Base-by-base conservation (phyloP, 2,329 filamentous ascomycete genomes). In the Pestalotiopsis sp. region DNA sequence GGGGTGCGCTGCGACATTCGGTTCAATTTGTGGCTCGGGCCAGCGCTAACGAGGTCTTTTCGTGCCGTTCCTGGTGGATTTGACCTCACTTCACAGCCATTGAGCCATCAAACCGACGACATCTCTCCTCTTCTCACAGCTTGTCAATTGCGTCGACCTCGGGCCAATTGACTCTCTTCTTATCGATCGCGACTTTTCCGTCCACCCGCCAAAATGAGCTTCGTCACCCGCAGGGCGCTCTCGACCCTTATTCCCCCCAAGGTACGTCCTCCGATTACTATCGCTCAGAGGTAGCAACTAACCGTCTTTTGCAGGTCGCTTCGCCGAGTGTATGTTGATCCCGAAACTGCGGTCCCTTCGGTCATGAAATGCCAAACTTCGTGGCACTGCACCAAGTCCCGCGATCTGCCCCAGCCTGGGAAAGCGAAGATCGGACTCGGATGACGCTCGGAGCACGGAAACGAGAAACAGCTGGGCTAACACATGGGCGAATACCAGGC, bases 171-270 rank as follows among this genome's bases (percentile, higher is more conserved):
- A 74, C 67, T 74, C 70, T 71, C 71, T 69, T 72, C 74, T 71
- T 76, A 68, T 74, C 63, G 64, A 68, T 70, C 69, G 62, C 70
- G 68, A 67, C 71, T 71, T 69, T 66, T 17, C 41, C 45, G 45
- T n/a, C 52, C 20, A 62, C 74, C 78, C 78, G 79, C 82, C 88
- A 93, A 86, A 85, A 98, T 97, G 95, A 97, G 94, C 89, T 96
- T 91, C 90, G 88, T 97, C 80, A 90, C 91, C 80, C 93, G 93
- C 85, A 91, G 95, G 86, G 93, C 90, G 88, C 92, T 98, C 81
- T 98, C 96, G 82, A 97, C 97, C 88, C 92, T 99, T 84, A 98
- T 99, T 79, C 97, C 97, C 77, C 96, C 97, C 80, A 99, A 99
- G 94, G 95, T 97, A 63, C 64, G 76, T 76, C 38, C 14, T 59